Conservation (phyloP, 2,329 filamentous ascomycete genomes). For the Pestalotiopsis sp. region DNA sequence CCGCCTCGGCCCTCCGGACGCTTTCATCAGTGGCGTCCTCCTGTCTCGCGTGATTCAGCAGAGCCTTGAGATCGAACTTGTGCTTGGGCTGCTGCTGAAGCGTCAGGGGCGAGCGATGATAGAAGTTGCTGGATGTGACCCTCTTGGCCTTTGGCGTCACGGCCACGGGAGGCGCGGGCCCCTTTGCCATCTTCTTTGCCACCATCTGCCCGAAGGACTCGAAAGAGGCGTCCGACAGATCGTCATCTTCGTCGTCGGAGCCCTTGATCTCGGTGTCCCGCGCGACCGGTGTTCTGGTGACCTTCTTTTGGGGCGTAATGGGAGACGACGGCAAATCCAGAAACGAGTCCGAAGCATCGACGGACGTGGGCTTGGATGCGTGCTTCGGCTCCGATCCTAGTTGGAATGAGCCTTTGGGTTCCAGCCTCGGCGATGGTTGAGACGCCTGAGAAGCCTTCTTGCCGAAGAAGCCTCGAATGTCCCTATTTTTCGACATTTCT, state of each 20-base stretch:
- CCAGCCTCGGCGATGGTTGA: constrained; percentile 19
- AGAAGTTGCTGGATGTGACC: constrained; percentile 34
- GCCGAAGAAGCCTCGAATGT: constrained; percentile 32
- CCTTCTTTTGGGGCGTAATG: constrained; percentile 25
- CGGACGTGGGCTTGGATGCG: not conserved
- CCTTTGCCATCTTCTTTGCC: constrained; percentile 19
- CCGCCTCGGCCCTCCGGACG: constrained; percentile 42
- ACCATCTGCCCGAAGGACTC: constrained; percentile 55
- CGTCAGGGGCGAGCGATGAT: constrained; percentile 47
- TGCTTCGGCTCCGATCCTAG: not conserved
- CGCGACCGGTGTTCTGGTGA: constrained; percentile 30
- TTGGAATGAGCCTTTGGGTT: constrained; percentile 8
- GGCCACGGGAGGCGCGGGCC: constrained; percentile 20
- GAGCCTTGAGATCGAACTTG: constrained; percentile 62
- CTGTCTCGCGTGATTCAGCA: constrained; percentile 59
- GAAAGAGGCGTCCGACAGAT: constrained; percentile 52
- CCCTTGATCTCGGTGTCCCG: constrained; percentile 63
- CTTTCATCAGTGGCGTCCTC: constrained; percentile 62
- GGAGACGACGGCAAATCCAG: constrained; percentile 25
- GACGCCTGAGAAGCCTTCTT: constrained; percentile 14
- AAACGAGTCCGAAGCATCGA: not conserved
- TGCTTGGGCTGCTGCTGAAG: constrained; percentile 47
- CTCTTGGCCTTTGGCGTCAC: constrained; percentile 49
- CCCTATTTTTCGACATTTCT: constrained; percentile 18
- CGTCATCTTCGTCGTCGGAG: constrained; percentile 71